phyloP scores from a whole-genome alignment of 176 grass and related monocot species.

The bread wheat (Triticum aestivum) region IWGSC_CS_RefSeq_v2.1 NC_057798.1:82227887-82228386 shows the following conservation, averaged over 20 bases:
- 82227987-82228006: not conserved
- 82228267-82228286: not conserved
- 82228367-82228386: too few species aligned
- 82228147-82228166: too few species aligned
- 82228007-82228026: too few species aligned
- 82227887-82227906: not conserved
- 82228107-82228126: not conserved
- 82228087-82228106: not conserved
- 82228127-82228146: not conserved
- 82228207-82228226: too few species aligned
- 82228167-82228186: too few species aligned
- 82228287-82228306: not conserved
- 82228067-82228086: not conserved
- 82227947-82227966: not conserved
- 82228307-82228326: not conserved
- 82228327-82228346: too few species aligned
- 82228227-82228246: too few species aligned
- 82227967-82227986: not conserved
- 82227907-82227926: not conserved
- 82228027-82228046: too few species aligned
- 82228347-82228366: too few species aligned
- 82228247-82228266: not conserved
- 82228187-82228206: not conserved
- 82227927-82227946: not conserved
- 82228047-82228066: not conserved